Base-by-base conservation (phyloP, 305 asterid genomes). In the Fraxinus angustifolia region DNA sequence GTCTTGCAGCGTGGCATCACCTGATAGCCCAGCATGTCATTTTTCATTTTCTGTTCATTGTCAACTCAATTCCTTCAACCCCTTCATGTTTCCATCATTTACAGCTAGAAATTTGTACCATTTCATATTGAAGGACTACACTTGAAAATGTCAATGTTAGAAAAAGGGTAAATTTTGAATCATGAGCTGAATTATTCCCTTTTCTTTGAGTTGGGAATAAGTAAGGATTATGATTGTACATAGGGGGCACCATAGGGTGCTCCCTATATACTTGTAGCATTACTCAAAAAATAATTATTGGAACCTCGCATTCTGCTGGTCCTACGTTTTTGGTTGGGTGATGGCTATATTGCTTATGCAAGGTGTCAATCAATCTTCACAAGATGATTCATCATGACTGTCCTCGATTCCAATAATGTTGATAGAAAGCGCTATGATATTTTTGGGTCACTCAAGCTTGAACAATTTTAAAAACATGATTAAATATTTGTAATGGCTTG, bases 81-180 rank as follows among this genome's bases (percentile, higher is more conserved):
- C 62, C 73, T 79, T 77, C 23, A 75, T 70, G 85, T 82, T 73
- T 73, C 78, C 76, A 68, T 72, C 80, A 56, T 76, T 80, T 82
- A 86, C 81, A 89, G 86, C 89, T 85, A 70, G 84, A 81, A 79
- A 80, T 79, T 70, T 80, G 88, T 80, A 85, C n/a, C 45, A 48
- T 65, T 38, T 38, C 80, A 17, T 33, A 48, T 81, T 72, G 34
- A 71, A 73, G 81, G 78, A 76, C 38, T 65, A 14, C 36, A 70
- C 8, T 17, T 45, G 77, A 77, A 28, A 67, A 16, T 19, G 8
- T 11, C 4, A n/a, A 53, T 23, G 85, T 78, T 67, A 76, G 77
- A 80, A 79, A 45, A 68, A 81, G 75, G 60, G 78, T 76, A 23
- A 11, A 26, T 31, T 42, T 82, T 73, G 67, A 71, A 16, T 10